Evolutionary conservation across 1,284 basidiomycete genomes (phyloP), one percentile per base, ranked within the genome.

Genomic region (Mrakiaceae sp.): DNA sequence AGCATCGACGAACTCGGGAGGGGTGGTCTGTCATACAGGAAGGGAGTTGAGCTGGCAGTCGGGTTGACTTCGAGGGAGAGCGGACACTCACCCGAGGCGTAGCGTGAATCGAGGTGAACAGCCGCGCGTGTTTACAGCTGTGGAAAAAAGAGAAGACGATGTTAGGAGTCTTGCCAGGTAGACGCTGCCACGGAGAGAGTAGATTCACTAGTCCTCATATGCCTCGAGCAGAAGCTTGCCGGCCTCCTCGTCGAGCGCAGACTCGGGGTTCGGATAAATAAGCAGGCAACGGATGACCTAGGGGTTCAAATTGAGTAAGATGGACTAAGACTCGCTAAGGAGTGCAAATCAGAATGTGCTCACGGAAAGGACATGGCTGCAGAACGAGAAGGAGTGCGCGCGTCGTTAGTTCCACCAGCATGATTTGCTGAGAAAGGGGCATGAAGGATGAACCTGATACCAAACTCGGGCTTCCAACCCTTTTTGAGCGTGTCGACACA

Each of bases 401-500:
- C n/a, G 52, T 4, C 52, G n/a, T 16, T 8, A 60, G 39, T 48
- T 12, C 46, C 7, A 42, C 6, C 43, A 47, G 14, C 14, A n/a
- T 7, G 27, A 53, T 53, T n/a, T 6, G 5, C 16, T 39, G 10
- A 39, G 51, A 8, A 61, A 56, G 39, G 8, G 12, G 27, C 43
- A 47, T 27, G 43, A 14, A 39, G 16, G 8, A 73, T 77, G 67
- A 63, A 80, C 79, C 7, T 84, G 49, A 97, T 90, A 42, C 92
- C 93, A 70, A 90, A 94, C n/a, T 85, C 83, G 16, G 87, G 83
- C 74, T 90, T 86, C 94, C 94, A 97, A 71, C 94, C 91, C 77
- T 96, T 97, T 80, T 97, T 97, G 43, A 98, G 79, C 4, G 92
- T 97, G 77, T 94, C 94, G 9, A 97, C 94, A 76, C 94, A 98